These are phyloP conservation scores for Trichosporon asahii DNA, from an alignment of 1,284 basidiomycete genomes.

Conservation along the genomic window DNA sequence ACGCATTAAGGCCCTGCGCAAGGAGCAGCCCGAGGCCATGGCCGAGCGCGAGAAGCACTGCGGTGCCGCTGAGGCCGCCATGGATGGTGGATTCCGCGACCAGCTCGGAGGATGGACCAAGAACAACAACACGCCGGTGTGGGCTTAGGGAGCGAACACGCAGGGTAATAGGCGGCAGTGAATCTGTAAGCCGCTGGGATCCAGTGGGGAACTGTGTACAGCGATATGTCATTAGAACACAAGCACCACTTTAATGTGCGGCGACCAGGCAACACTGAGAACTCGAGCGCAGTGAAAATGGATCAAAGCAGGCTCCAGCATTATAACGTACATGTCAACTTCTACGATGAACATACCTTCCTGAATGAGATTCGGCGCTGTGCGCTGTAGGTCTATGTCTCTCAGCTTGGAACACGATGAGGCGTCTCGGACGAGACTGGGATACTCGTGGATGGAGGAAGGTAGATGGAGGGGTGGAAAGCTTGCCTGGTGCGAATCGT, in stretches of 20 bases:
- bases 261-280: too few species aligned
- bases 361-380: background rate
- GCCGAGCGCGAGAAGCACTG: conserved; percentile 8
- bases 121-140: too few species aligned
- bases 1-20: conserved; percentile 59
- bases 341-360: conserved; percentile 2
- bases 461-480: background rate
- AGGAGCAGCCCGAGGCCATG: conserved; percentile 11
- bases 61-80: background rate
- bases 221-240: background rate
- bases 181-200: too few species aligned
- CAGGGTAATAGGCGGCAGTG: too few species aligned
- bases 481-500: background rate
- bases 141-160: too few species aligned
- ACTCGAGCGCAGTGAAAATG: too few species aligned
- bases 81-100: background rate
- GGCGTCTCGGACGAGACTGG: background rate
- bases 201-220: too few species aligned
- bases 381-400: conserved; percentile 1
- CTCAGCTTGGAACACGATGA: background rate
- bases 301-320: background rate
- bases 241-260: too few species aligned
- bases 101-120: too few species aligned
- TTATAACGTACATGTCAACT: background rate
- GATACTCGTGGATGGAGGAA: background rate